Evolutionary conservation across 495 filamentous ascomycete genomes (phyloP), one percentile per base, ranked within the genome.

Genomic region (Terfezia claveryi): DNA sequence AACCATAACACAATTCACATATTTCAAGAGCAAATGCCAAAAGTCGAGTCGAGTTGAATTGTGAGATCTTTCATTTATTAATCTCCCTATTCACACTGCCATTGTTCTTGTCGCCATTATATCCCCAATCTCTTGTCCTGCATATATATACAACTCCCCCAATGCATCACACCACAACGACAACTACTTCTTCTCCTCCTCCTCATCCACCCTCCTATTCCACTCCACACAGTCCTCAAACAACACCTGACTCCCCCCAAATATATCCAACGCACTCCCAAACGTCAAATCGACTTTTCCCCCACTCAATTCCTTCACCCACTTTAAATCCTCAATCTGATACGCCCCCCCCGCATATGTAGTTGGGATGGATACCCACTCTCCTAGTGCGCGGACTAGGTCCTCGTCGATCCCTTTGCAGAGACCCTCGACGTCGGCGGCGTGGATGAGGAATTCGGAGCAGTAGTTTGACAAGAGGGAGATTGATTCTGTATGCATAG

Each of bases 341-440:
- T 83, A 76, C n/a, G 82, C 89, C 10, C 91, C 92, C 9, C 91
- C 91, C 36, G 91, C 91, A 71, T 98, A 98, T 2, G 91, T 98
- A 5, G 95, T 81, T 10, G 91, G 92, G 50, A 91, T 87, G 10
- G 72, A 78, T 61, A 86, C 91, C 85, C 88, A 96, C 59, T 79
- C 68, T 2, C 85, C 82, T 51, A 98, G 69, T 54, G 71, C 77
- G 54, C 73, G 68, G 0, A 98, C 87, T 2, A 98, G 70, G 52
- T 82, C 74, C 61, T 89, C 81, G 60, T 98, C 92, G 52, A 98
- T 82, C 32, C 91, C 91, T 52, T 73, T 73, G 65, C 95, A 92
- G 51, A 96, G 70, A 9, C 91, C 91, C 65, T 96, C 91, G 54
- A 89, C 87, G 65, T 98, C 91, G n/a, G 92, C 91, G n/a, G 91